These are phyloP conservation scores for Acidiella bohemica DNA, from an alignment of 495 filamentous ascomycete genomes.

Conservation along the genomic window DNA sequence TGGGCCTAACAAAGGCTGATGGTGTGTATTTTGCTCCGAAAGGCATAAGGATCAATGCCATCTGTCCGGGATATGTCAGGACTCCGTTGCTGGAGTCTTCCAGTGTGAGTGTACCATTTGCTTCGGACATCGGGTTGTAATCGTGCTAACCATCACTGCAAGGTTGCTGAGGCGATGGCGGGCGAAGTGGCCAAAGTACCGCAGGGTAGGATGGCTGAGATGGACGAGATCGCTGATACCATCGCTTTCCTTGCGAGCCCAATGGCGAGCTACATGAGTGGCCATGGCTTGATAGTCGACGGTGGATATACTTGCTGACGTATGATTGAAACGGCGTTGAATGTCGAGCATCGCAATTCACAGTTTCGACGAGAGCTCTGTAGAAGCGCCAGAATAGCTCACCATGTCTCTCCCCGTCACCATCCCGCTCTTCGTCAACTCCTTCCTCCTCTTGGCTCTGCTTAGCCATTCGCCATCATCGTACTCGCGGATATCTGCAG, in stretches of 20 bases:
- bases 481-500: slow-evolving; percentile 30
- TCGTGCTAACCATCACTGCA: neutral
- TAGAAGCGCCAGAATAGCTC: slow-evolving; percentile 13
- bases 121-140: neutral
- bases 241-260: slow-evolving; percentile 28
- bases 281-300: slow-evolving; percentile 21
- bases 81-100: slow-evolving; percentile 30
- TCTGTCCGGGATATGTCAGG: slow-evolving; percentile 34
- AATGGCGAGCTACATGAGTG: slow-evolving; percentile 34
- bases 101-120: slow-evolving; percentile 1
- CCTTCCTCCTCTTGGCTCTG: slow-evolving; percentile 21
- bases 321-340: too few species aligned
- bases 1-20: slow-evolving; percentile 37
- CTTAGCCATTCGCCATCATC: slow-evolving; percentile 28
- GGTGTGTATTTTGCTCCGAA: slow-evolving; percentile 32
- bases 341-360: too few species aligned
- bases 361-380: too few species aligned
- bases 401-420: slow-evolving; percentile 11
- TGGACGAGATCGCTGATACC: slow-evolving; percentile 30
- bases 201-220: slow-evolving; percentile 22
- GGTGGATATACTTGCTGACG: slow-evolving; percentile 15
- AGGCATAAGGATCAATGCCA: slow-evolving; percentile 39
- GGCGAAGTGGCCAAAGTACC: slow-evolving; percentile 29
- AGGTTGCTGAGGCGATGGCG: slow-evolving; percentile 16
- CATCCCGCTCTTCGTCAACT: slow-evolving; percentile 24